Base-by-base conservation (phyloP, 2,329 filamentous ascomycete species). In the Fragosphaeria purpurea region DNA sequence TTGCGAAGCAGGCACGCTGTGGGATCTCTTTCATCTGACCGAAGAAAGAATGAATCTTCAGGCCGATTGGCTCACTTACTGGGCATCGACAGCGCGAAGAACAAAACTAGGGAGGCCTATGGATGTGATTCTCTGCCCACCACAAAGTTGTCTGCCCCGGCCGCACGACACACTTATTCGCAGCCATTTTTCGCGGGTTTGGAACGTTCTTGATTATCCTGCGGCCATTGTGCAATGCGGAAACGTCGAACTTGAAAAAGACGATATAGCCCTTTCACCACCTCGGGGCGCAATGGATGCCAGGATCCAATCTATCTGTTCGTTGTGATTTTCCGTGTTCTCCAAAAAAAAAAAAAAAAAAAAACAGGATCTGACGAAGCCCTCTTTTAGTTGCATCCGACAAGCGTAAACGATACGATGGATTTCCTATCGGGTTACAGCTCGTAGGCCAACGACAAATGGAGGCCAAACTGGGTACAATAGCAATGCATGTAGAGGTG, bases 91-190 rank as follows among this genome's bases (percentile, higher is more conserved):
- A 4, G 45, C 45, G 1, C 33, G 6, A 13, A 47, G 39, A 34
- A 47, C 32, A 32, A 47, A 11, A n/a, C 7, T 34, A 12, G 45
- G 45, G 7, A 47, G 45, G 38, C 45, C 45, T 2, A 39, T 47
- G 34, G 45, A 47, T 13, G 45, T 13, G 45, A 47, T 47, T 13
- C 35, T 47, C 9, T 47, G 45, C 45, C 45, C 45, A 5, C 32
- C 45, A 13, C 45, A 47, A 34, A 47, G 32, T 34, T 38, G 45
- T 30, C 45, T 47, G 2, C 45, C 45, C 5, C 45, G 45, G 45
- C 45, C 45, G 4, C 45, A 47, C 35, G 45, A 47, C 32, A 47
- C 45, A 5, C 45, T 47, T n/a, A 47, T 47, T 13, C 45, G 45
- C 45, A 47, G 45, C 13, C 45, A 47, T 10, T 47, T 47, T 32